Percentiles rank a stretch among this genome's conserved stretches.
Conservation (phyloP, 805 yeast genomes). For the Candida jianshihensis region DNA sequence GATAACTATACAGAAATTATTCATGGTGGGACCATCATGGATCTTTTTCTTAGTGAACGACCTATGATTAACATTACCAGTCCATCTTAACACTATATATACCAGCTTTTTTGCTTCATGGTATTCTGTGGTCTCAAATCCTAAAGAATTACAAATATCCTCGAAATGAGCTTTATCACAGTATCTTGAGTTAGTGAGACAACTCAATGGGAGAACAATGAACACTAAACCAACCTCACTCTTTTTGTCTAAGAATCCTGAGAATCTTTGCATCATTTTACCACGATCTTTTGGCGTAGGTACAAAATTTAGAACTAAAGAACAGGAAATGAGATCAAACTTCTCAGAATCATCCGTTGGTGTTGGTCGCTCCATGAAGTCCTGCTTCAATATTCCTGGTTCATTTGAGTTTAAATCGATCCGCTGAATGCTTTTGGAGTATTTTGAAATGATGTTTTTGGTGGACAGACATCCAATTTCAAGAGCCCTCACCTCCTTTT, state of each 20-base stretch:
- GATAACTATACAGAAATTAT: slow-evolving; percentile 58
- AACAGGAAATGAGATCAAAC: slow-evolving; percentile 70
- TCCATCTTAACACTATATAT: slow-evolving; percentile 60
- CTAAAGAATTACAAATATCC: slow-evolving; percentile 49
- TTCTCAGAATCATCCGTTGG: slow-evolving; percentile 40
- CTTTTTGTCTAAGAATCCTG: slow-evolving; percentile 41
- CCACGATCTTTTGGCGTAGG: slow-evolving; percentile 69
- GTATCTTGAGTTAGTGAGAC: slow-evolving; percentile 78
- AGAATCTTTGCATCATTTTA: slow-evolving; percentile 60
- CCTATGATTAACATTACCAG: slow-evolving; percentile 19
- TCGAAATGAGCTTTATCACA: slow-evolving; percentile 39
- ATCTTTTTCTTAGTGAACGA: slow-evolving; percentile 38
- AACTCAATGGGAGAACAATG: slow-evolving; percentile 83
- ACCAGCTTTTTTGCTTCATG: slow-evolving; percentile 66
- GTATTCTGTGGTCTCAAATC: slow-evolving; percentile 40
- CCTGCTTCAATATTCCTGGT: slow-evolving; percentile 65
- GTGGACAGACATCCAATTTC: slow-evolving; percentile 83
- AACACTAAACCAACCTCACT: slow-evolving; percentile 39
- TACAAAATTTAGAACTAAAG: slow-evolving; percentile 84
- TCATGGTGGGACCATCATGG: slow-evolving; percentile 50
- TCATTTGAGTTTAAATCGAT: slow-evolving; percentile 81
- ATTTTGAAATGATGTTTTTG: slow-evolving; percentile 51
- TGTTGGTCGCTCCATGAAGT: slow-evolving; percentile 71
- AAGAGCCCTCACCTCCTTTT: slow-evolving; percentile 35
- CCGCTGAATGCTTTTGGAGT: slow-evolving; percentile 30